phyloP scores from a whole-genome alignment of 257 asterid genomes.

The Ilex aquifolium region DNA sequence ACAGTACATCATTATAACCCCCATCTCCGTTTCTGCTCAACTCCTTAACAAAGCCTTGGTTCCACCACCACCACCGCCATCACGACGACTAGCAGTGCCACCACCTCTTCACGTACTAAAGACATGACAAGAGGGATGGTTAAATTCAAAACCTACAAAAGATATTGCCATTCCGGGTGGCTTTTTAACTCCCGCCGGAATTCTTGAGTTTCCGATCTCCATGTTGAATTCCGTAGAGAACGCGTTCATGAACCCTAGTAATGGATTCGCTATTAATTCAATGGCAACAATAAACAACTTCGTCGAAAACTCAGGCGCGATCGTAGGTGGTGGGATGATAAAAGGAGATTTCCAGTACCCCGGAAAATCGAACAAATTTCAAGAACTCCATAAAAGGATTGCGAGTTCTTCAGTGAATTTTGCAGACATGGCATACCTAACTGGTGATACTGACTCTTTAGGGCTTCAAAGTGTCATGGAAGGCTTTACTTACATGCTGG shows the following conservation, averaged over 20 bases:
- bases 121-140: constrained; percentile 27
- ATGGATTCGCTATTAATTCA: no score
- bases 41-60: background rate
- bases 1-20: background rate
- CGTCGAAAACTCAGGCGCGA: background rate
- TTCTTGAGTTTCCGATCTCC: constrained; percentile 39
- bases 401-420: background rate
- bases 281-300: no score
- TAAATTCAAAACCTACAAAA: constrained; percentile 2
- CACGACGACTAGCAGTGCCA: no score
- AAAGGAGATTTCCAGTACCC: no score
- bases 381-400: background rate
- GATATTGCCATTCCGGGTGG: background rate
- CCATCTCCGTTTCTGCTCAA: constrained; percentile 6
- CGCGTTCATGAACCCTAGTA: background rate
- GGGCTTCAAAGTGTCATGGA: no score
- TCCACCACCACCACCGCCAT: background rate
- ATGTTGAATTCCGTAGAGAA: constrained; percentile 25
- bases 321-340: no score
- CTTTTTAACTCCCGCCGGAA: constrained; percentile 9
- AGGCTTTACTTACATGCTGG: no score
- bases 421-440: no score
- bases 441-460: no score
- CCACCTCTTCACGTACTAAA: constrained; percentile 40
- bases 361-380: background rate